Evolutionary conservation across 352 stramenopile genomes (phyloP).

Genomic region (Globisporangium recalcitrans): DNA sequence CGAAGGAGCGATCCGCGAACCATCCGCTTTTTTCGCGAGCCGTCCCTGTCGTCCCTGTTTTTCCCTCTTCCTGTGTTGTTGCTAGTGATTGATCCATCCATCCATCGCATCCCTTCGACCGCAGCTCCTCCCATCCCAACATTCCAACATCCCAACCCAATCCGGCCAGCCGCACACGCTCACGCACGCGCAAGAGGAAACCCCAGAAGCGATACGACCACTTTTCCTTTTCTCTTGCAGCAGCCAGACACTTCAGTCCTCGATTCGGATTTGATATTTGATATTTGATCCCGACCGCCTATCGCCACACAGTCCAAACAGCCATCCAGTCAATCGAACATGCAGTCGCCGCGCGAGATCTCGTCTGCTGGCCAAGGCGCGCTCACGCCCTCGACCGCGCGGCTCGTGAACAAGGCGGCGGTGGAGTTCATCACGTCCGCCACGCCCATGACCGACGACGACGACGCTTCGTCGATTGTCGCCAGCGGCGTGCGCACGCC

Average conservation of each 20-base stretch:
- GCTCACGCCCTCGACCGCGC: conserved; percentile 57
- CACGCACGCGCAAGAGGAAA: background rate
- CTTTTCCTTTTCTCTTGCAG: conserved; percentile 4
- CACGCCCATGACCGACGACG: conserved; percentile 9
- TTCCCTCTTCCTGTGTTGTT: background rate
- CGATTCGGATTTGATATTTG: conserved; percentile 6
- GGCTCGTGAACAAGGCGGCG: conserved; percentile 43
- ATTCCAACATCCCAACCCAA: background rate
- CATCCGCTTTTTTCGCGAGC: conserved; percentile 11
- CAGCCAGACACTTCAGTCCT: background rate
- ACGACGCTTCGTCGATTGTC: background rate
- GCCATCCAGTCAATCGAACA: background rate
- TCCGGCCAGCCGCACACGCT: background rate
- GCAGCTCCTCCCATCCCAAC: background rate
- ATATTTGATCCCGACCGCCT: background rate
- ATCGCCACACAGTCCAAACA: background rate
- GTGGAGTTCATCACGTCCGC: conserved; percentile 20
- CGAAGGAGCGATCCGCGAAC: conserved; percentile 16
- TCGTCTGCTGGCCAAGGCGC: conserved; percentile 63
- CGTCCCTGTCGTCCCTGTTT: background rate
- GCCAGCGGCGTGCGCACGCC: conserved; percentile 38
- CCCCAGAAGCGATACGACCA: background rate
- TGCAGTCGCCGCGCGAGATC: conserved; percentile 55
- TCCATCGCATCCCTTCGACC: background rate
- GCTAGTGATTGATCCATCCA: conserved; percentile 2